Evolutionary conservation across 768 basidiomycete species (phyloP).

Genomic region (Dioszegia crocea): DNA sequence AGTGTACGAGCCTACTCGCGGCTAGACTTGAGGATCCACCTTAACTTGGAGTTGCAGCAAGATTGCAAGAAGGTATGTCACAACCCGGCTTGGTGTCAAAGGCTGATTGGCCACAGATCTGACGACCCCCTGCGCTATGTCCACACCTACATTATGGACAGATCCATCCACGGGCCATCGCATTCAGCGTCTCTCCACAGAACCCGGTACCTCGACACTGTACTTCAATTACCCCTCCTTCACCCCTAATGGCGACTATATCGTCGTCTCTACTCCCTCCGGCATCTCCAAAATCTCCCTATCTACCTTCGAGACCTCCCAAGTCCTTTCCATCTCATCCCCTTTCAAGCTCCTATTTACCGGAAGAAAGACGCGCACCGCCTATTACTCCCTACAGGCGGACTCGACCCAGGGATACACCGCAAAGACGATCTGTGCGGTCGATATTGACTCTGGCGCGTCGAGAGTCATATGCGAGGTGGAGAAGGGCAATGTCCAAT

Average conservation of each 20-base stretch:
- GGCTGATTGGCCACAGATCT: no score
- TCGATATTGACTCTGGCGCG: slow-evolving; percentile 14
- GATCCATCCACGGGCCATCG: neutral
- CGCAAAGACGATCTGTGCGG: slow-evolving; percentile 12
- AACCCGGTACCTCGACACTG: slow-evolving; percentile 7
- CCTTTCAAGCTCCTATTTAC: slow-evolving; percentile 19
- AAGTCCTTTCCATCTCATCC: slow-evolving; percentile 9
- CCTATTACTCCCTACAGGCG: slow-evolving; percentile 13
- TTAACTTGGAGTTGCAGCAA: no score
- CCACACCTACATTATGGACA: neutral
- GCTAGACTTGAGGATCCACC: no score
- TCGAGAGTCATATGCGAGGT: slow-evolving; percentile 6
- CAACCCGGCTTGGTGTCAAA: no score
- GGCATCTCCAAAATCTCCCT: slow-evolving; percentile 14
- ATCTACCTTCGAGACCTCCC: neutral
- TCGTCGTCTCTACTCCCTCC: slow-evolving; percentile 14
- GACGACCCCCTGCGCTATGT: no score
- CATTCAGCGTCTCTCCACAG: slow-evolving; percentile 1
- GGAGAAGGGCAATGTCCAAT: slow-evolving; percentile 17
- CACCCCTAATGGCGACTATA: slow-evolving; percentile 18
- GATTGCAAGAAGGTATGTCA: no score
- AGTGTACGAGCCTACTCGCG: no score
- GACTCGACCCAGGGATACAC: slow-evolving; percentile 4
- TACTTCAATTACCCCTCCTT: slow-evolving; percentile 27
- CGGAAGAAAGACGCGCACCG: slow-evolving; percentile 7